phyloP scores from a whole-genome alignment of 495 filamentous ascomycete genomes.

The Hyaloscypha hepaticicola region DNA sequence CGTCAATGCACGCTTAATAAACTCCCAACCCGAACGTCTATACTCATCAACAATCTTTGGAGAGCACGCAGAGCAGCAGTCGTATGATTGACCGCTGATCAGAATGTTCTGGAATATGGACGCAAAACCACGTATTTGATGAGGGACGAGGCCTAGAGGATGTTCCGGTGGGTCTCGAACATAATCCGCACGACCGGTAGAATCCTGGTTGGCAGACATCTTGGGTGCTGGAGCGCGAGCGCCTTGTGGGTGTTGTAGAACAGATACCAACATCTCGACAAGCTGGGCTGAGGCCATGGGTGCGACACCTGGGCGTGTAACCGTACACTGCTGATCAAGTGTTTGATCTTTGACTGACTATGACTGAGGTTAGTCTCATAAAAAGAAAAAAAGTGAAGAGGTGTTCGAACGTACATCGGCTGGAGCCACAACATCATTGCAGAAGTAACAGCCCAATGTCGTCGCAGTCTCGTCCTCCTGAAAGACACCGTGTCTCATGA shows the following conservation, averaged over 20 bases:
- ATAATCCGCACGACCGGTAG: constrained; percentile 37
- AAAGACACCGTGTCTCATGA: constrained; percentile 86
- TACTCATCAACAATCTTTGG: constrained; percentile 72
- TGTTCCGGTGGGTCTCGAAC: constrained; percentile 60
- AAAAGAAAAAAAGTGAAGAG: neutral
- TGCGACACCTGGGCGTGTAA: constrained; percentile 89
- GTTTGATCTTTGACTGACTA: constrained; percentile 84
- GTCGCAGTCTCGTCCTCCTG: constrained; percentile 49
- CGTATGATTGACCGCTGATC: constrained; percentile 78
- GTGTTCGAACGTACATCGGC: constrained; percentile 70
- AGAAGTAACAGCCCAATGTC: constrained; percentile 94
- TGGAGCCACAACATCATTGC: constrained; percentile 95
- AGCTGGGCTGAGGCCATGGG: constrained; percentile 90
- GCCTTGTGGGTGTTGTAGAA: constrained; percentile 78
- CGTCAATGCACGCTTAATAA: constrained; percentile 81
- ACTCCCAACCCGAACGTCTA: constrained; percentile 73
- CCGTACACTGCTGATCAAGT: constrained; percentile 96
- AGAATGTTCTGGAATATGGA: constrained; percentile 79
- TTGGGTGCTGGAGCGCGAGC: constrained; percentile 52
- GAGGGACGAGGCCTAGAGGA: constrained; percentile 84
- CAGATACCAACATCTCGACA: constrained; percentile 82
- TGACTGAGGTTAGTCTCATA: constrained; percentile 1
- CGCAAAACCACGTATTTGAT: constrained; percentile 93
- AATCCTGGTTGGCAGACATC: constrained; percentile 27
- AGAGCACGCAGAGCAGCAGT: constrained; percentile 91